These are phyloP conservation scores for Leccinum glutinopallens DNA, from an alignment of 1,284 basidiomycete genomes.

Conservation along the genomic window DNA sequence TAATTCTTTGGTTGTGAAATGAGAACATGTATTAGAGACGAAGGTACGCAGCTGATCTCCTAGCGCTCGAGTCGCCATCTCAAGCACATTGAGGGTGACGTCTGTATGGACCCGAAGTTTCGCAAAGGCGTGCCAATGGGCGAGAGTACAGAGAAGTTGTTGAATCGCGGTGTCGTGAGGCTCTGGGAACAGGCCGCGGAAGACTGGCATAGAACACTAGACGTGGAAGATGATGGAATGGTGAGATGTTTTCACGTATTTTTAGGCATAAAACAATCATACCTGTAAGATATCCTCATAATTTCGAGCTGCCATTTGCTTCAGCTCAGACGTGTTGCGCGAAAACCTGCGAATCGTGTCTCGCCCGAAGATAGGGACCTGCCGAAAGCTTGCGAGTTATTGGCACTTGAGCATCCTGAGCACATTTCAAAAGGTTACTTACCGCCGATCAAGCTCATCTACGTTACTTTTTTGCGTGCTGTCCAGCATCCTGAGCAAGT, in stretches of 20 bases:
- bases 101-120: background rate
- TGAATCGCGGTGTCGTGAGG: too few species aligned
- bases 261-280: background rate
- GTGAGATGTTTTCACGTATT: background rate
- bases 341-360: background rate
- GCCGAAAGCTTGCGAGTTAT: background rate
- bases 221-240: background rate
- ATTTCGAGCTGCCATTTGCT: background rate
- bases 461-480: background rate
- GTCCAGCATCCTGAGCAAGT: background rate
- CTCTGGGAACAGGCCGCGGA: background rate
- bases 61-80: background rate
- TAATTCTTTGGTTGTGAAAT: background rate
- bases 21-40: background rate
- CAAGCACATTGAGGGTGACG: background rate
- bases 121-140: slow-evolving; percentile 3
- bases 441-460: background rate
- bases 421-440: background rate
- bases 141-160: too few species aligned
- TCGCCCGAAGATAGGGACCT: background rate
- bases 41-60: background rate
- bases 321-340: background rate
- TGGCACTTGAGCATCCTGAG: too few species aligned
- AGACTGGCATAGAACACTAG: slow-evolving; percentile 2
- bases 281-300: slow-evolving; percentile 2